A percentile compares a stretch with the other conserved stretches of the same genome.
Conservation (phyloP, 2,329 filamentous ascomycete species). For the Aciculosporium take region DNA sequence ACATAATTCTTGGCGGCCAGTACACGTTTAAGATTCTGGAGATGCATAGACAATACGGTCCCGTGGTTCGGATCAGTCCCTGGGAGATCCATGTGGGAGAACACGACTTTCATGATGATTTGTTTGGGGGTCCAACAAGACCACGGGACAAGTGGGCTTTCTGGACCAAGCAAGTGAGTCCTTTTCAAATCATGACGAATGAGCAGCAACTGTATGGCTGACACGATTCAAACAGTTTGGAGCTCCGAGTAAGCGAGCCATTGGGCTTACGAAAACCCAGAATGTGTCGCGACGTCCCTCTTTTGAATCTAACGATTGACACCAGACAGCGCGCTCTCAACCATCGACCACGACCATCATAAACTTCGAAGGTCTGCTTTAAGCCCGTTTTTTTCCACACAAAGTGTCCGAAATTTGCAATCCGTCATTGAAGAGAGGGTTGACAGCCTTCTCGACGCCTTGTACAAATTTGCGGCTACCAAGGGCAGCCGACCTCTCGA, state of each 20-base stretch:
- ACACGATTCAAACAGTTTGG: slow-evolving; percentile 14
- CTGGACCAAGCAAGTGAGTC: slow-evolving; percentile 20
- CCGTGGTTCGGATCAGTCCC: slow-evolving; percentile 25
- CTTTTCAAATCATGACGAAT: neutral
- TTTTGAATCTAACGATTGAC: neutral
- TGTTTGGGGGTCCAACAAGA: slow-evolving; percentile 20
- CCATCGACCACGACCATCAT: slow-evolving; percentile 21
- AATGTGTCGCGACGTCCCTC: neutral
- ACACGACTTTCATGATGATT: slow-evolving; percentile 24
- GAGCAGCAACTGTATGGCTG: neutral
- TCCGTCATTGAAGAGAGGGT: slow-evolving; percentile 23
- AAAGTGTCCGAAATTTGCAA: slow-evolving; percentile 24
- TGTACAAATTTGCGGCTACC: slow-evolving; percentile 15
- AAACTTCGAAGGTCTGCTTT: slow-evolving; percentile 20
- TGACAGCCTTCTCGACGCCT: slow-evolving; percentile 18
- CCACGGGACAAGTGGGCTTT: slow-evolving; percentile 22
- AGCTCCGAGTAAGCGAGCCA: slow-evolving; percentile 17
- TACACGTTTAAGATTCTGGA: slow-evolving; percentile 27
- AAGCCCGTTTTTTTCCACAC: slow-evolving; percentile 23
- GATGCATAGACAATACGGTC: slow-evolving; percentile 28
- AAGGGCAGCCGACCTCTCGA: slow-evolving; percentile 17
- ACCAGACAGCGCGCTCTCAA: slow-evolving; percentile 22
- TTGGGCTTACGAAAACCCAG: neutral
- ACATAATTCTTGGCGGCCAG: slow-evolving; percentile 25
- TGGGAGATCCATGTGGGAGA: slow-evolving; percentile 26